These are phyloP conservation scores for Yarrowia sp. DNA, from an alignment of 805 yeast genomes.

Conservation along the genomic window DNA sequence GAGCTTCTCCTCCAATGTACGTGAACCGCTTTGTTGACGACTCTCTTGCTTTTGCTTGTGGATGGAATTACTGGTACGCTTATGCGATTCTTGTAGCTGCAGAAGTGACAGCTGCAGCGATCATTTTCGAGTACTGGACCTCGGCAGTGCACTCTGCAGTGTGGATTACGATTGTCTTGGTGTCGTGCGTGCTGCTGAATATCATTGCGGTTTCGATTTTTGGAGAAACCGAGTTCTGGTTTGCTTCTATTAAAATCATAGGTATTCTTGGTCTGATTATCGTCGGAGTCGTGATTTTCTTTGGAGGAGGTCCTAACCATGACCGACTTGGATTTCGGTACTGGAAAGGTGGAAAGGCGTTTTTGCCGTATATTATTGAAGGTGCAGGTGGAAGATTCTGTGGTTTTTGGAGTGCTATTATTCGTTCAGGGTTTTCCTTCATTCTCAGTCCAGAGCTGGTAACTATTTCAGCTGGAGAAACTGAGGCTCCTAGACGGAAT, in stretches of 20 bases:
- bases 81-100: constrained; percentile 49
- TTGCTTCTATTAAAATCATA: constrained; percentile 58
- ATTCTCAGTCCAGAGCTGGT: constrained; percentile 79
- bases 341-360: constrained; percentile 51
- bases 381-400: constrained; percentile 63
- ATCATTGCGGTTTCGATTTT: constrained; percentile 51
- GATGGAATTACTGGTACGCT: constrained; percentile 50
- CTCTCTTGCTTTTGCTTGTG: constrained; percentile 59
- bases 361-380: constrained; percentile 47
- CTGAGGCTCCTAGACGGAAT: constrained; percentile 71
- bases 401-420: constrained; percentile 61
- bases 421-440: constrained; percentile 71
- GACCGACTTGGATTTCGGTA: constrained; percentile 55
- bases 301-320: constrained; percentile 54
- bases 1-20: constrained; percentile 62
- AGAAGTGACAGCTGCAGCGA: constrained; percentile 47
- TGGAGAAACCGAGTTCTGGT: constrained; percentile 62
- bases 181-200: constrained; percentile 45
- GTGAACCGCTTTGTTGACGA: constrained; percentile 59
- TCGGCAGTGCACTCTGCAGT: constrained; percentile 50
- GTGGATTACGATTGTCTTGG: constrained; percentile 54
- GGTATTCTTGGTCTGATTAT: constrained; percentile 65
- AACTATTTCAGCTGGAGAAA: constrained; percentile 81
- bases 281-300: constrained; percentile 50
- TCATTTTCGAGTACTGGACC: constrained; percentile 48